Evolutionary conservation across 306 rosid species (phyloP), one percentile per base, ranked within the genome.

Genomic region (Cicer arietinum): DNA sequence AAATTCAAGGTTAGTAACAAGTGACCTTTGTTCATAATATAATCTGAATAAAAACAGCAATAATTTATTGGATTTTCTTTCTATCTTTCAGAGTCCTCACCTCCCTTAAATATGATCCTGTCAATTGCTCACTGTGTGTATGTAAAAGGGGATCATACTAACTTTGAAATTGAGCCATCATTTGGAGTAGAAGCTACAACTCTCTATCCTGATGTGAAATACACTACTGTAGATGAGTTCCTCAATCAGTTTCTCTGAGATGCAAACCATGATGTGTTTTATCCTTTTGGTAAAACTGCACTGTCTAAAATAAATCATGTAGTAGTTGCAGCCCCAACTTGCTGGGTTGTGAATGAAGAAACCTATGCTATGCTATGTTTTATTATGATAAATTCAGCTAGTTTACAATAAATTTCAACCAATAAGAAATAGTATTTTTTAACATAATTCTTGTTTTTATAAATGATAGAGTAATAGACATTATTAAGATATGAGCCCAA

Each of bases 111-210:
- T 39, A 74, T 76, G 76, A 18, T 59, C n/a, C 40, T 76, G 43
- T 44, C 93, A 1, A 74, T 87, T 39, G 35, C 69, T 10, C 89
- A 89, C 78, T 61, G 87, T 5, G 85, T 81, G 12, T 87, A 84
- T 13, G 84, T 89, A 68, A 84, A 84, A 71, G 96, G 87, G 39
- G 87, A 76, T 46, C 87, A 91, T 5, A 83, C 94, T 0, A 89
- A 91, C 88, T 89, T 87, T 18, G 94, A 89, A 71, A 77, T 91
- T 35, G 92, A 87, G 67, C 53, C 88, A 37, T 57, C 82, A 2
- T 83, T 91, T 63, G 94, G 96, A 40, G 92, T 87, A 14, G 96
- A 91, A 70, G 94, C 96, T 64, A 67, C 88, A 25, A 81, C 78
- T 45, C 86, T 86, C 43, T 88, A 90, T 52, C 89, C 96, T 30